Evolutionary conservation across 2,329 filamentous ascomycete genomes (phyloP), one percentile per base, ranked within the genome.

Genomic region (Penicillium expansum): DNA sequence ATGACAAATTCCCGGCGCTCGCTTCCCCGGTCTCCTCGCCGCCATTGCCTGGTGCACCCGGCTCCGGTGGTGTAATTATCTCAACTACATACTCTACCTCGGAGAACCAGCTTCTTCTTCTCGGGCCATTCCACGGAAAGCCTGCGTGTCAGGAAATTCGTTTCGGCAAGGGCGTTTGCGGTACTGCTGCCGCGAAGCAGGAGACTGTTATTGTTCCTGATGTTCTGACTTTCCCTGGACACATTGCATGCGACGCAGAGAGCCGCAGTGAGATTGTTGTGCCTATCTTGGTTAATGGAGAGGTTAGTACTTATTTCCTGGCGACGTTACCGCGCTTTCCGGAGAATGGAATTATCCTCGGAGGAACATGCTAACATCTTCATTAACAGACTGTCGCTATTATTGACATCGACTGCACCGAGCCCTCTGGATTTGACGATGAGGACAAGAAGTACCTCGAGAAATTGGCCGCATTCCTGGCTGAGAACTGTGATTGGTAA

Each of bases 211-310:
- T 79, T 11, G 77, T 81, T n/a, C 64, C 68, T 0, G 77, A 80
- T 56, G 77, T 80, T 47, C 47, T 69, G 38, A 57, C 66, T 7
- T 80, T 78, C 60, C 74, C 77, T 11, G 78, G 78, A 3, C 79
- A 81, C 67, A 80, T 81, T 68, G 77, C 79, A 11, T 81, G 79
- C 62, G 79, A 80, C 62, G 74, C 73, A 11, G 76, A 77, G 37
- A 80, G 74, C 59, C 69, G 70, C 58, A 80, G 79, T 69, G 79
- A 81, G 67, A 77, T 81, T 65, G 79, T 80, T 14, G 77, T 80
- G 43, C 78, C 79, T 35, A 74, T 80, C 65, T 43, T 77, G 48
- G 62, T 67, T n/a, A 60, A 59, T 18, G 72, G 69, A 33, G 75
- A 77, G 71, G 75, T 76, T 53, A 64, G 74, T 69, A 35, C 29